Conservation (phyloP, 352 stramenopile genomes). For the Phytophthora pini region DNA sequence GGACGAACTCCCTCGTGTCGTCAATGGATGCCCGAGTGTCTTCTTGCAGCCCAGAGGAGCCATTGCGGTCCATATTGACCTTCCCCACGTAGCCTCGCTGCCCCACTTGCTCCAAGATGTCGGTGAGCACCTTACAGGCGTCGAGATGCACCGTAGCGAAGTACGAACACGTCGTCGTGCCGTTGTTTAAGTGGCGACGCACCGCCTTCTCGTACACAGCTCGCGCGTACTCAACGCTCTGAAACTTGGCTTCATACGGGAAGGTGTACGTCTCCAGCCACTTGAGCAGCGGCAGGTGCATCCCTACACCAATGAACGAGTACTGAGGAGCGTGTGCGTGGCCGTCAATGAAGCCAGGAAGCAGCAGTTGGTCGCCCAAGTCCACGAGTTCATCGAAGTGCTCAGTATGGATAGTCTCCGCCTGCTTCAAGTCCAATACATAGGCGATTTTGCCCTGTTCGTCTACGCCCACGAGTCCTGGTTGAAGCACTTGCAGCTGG, state of each 20-base stretch:
- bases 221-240: conserved; percentile 62
- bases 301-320: conserved; percentile 93
- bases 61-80: conserved; percentile 97
- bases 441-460: conserved; percentile 33
- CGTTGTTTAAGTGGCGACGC: conserved; percentile 81
- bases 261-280: conserved; percentile 97
- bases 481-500: conserved; percentile 58
- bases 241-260: conserved; percentile 89
- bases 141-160: conserved; percentile 94
- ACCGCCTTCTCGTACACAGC: conserved; percentile 92
- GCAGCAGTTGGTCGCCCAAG: conserved; percentile 78
- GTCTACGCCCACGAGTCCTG: conserved; percentile 55
- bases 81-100: conserved; percentile 94
- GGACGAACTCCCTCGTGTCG: conserved; percentile 89
- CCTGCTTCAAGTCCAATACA: conserved; percentile 16
- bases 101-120: conserved; percentile 83
- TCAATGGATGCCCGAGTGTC: conserved; percentile 84
- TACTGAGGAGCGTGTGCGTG: conserved; percentile 96
- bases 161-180: conserved; percentile 95
- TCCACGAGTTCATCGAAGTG: conserved; percentile 69
- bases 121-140: conserved; percentile 89
- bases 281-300: conserved; percentile 92
- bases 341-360: conserved; percentile 94
- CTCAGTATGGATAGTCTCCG: conserved; percentile 27
- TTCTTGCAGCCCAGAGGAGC: conserved; percentile 82